Base-by-base conservation (phyloP, 108 stramenopile species). In the Cyclotella choctawhatcheeana region DNA sequence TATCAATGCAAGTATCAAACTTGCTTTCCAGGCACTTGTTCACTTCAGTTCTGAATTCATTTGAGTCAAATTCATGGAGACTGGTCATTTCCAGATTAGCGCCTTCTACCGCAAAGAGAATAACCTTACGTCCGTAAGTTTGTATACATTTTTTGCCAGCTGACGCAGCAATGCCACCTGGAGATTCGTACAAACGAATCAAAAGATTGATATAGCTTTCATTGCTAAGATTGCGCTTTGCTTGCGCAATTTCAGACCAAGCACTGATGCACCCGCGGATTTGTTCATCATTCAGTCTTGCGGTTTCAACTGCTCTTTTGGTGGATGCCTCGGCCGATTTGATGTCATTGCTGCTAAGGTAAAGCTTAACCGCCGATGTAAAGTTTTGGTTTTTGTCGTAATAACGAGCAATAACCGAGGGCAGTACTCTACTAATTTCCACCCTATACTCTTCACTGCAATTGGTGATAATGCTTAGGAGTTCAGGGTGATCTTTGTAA, bases 401-500 rank as follows among this genome's bases (percentile, higher is more conserved):
- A 64, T 64, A 64, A 18, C 22, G 3, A 47, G 62, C 62, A 64
- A 64, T 17, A 31, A 37, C 6, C 5, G 22, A 44, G 5, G 62
- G 62, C 5, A 64, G 62, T 24, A 47, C 22, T 47, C 25, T 64
- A 17, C 22, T 6, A 43, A 64, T 64, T 37, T 64, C 62, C 5
- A 10, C 22, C 43, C 30, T 34, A 14, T 64, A 34, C 44, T 64
- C 62, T 47, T 64, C 62, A 4, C 8, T 43, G 45, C 62, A 64
- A 6, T 37, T 43, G 37, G 18, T 44, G 8, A 64, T 37, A 3
- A 47, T 64, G 16, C 22, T 8, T 17, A 43, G 5, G 6, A 64
- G 37, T 17, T 64, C n/a, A 5, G 43, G 44, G 37, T 64, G 44
- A 25, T 64, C 44, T 64, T 47, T 64, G 62, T 64, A 37, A 17